A percentile compares a stretch with the other conserved stretches of the same genome.
phyloP scores from a whole-genome alignment of 805 yeast genomes.

The Candida silvicultrix region DNA sequence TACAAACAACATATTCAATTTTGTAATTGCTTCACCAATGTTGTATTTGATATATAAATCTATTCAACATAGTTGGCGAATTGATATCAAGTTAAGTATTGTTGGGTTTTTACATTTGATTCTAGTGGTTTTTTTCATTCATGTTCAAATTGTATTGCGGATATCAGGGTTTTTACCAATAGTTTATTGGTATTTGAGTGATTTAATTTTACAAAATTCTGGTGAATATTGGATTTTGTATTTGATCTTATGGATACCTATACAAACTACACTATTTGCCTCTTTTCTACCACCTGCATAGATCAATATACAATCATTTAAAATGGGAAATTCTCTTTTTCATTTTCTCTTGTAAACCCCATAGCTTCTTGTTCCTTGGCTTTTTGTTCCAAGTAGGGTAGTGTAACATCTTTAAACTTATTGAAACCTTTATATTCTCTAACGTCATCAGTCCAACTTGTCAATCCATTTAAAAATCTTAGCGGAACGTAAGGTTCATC shows the following conservation, averaged over 20 bases:
- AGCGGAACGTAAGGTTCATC: slow-evolving; percentile 58
- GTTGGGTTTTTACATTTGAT: slow-evolving; percentile 39
- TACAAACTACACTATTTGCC: slow-evolving; percentile 70
- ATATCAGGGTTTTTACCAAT: slow-evolving; percentile 73
- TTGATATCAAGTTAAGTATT: slow-evolving; percentile 28
- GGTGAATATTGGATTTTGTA: slow-evolving; percentile 38
- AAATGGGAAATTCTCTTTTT: background rate
- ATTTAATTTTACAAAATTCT: slow-evolving; percentile 17
- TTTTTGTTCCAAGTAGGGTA: slow-evolving; percentile 46
- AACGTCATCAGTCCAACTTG: slow-evolving; percentile 56
- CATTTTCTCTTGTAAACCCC: slow-evolving; percentile 23
- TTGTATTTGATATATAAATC: slow-evolving; percentile 39
- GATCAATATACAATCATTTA: background rate
- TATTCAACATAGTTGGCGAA: slow-evolving; percentile 27
- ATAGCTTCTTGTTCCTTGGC: slow-evolving; percentile 41
- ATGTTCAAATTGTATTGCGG: slow-evolving; percentile 82
- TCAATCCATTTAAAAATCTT: slow-evolving; percentile 51
- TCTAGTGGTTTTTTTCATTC: slow-evolving; percentile 58
- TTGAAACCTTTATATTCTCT: slow-evolving; percentile 53
- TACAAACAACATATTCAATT: slow-evolving; percentile 72
- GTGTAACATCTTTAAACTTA: slow-evolving; percentile 43
- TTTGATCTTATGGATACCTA: slow-evolving; percentile 53
- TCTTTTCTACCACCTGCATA: slow-evolving; percentile 75
- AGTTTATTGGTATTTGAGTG: slow-evolving; percentile 64
- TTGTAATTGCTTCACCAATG: slow-evolving; percentile 68